A percentile compares a stretch with the other conserved stretches of the same genome.
Evolutionary conservation across 495 filamentous ascomycete species (phyloP).

Genomic region (Symbiotaphrina buchneri): DNA sequence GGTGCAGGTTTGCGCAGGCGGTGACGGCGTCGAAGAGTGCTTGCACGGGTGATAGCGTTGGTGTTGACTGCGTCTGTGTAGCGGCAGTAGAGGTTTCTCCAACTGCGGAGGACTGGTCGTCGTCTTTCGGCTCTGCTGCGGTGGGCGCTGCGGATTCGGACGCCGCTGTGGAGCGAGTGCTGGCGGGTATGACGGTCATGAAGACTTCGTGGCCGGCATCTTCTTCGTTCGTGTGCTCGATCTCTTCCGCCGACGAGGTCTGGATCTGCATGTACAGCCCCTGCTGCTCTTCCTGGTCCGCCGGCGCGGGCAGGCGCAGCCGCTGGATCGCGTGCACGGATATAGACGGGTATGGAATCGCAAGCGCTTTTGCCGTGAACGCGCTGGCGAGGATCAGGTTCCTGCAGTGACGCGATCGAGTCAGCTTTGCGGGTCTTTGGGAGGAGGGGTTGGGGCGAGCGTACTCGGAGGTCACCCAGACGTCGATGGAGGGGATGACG

Average conservation of each 20-base stretch:
- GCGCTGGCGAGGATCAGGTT: slow-evolving; percentile 52
- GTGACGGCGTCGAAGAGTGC: slow-evolving; percentile 59
- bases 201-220: too few species aligned
- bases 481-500: slow-evolving; percentile 30
- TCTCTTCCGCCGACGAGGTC: too few species aligned
- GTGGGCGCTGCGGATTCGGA: slow-evolving; percentile 3
- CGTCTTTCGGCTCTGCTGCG: slow-evolving; percentile 4
- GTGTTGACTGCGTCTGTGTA: too few species aligned
- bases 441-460: slow-evolving; percentile 8
- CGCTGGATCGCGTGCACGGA: slow-evolving; percentile 73
- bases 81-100: slow-evolving; percentile 9
- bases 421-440: background rate
- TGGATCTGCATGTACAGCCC: slow-evolving; percentile 61
- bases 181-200: slow-evolving; percentile 46
- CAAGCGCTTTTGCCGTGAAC: slow-evolving; percentile 32
- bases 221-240: too few species aligned
- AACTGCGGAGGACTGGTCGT: slow-evolving; percentile 13
- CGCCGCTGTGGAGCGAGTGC: slow-evolving; percentile 4
- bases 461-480: slow-evolving; percentile 66
- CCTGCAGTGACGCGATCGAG: slow-evolving; percentile 16
- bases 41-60: slow-evolving; percentile 21
- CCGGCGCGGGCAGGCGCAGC: slow-evolving; percentile 17
- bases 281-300: slow-evolving; percentile 19
- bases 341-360: slow-evolving; percentile 73
- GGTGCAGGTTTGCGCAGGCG: slow-evolving; percentile 73